phyloP scores from a whole-genome alignment of 495 filamentous ascomycete species.

The Xylaria castorea region DNA sequence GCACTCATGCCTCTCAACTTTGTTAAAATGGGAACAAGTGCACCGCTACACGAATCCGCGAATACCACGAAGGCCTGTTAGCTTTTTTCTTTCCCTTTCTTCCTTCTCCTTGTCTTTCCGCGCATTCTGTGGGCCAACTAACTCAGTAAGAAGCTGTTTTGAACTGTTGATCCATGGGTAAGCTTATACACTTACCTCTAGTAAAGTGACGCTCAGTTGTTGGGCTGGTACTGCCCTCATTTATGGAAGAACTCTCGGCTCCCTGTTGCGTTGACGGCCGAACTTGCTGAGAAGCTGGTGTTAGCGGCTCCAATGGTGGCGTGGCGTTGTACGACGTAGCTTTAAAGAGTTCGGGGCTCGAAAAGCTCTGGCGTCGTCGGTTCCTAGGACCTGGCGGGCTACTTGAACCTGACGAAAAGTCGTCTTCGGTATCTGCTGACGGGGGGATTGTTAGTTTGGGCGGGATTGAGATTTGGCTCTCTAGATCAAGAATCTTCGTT shows the following conservation, averaged over 20 bases:
- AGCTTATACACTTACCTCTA: slow-evolving; percentile 44
- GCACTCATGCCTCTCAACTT: background rate
- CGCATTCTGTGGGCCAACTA: slow-evolving; percentile 64
- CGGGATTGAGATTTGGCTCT: slow-evolving; percentile 35
- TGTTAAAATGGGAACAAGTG: background rate
- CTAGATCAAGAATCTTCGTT: slow-evolving; percentile 45
- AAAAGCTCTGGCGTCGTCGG: slow-evolving; percentile 42
- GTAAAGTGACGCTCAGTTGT: slow-evolving; percentile 53
- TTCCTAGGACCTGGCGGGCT: slow-evolving; percentile 31
- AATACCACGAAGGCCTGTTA: slow-evolving; percentile 57
- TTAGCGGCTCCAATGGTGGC: slow-evolving; percentile 43
- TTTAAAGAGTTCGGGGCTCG: slow-evolving; percentile 46
- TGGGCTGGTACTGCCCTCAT: slow-evolving; percentile 51
- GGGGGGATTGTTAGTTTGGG: slow-evolving; percentile 23
- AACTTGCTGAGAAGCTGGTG: slow-evolving; percentile 22
- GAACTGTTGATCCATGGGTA: slow-evolving; percentile 8
- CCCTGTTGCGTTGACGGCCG: slow-evolving; percentile 44
- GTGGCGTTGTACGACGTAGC: slow-evolving; percentile 43
- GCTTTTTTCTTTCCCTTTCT: slow-evolving; percentile 61
- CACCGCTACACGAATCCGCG: slow-evolving; percentile 43
- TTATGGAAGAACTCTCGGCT: slow-evolving; percentile 30
- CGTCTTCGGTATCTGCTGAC: slow-evolving; percentile 29
- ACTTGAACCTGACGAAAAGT: slow-evolving; percentile 34
- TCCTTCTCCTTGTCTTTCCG: slow-evolving; percentile 59
- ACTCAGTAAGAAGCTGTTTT: slow-evolving; percentile 38